Evolutionary conservation across 805 yeast species (phyloP), one percentile per base, ranked within the genome.

Genomic region (Lachancea meyersii): DNA sequence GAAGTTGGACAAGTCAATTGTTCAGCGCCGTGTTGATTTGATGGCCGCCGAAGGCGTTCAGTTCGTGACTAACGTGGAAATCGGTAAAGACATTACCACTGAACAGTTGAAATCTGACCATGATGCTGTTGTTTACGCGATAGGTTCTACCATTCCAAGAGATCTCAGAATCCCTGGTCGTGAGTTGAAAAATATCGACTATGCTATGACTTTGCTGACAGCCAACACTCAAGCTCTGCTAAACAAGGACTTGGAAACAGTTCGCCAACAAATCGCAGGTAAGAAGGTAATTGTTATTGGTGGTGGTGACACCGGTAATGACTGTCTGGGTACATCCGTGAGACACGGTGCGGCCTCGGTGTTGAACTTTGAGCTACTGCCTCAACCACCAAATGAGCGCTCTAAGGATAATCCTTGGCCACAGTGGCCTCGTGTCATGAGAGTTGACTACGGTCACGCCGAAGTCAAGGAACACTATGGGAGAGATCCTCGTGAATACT

Each of bases 291-390:
- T 91, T 58, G 97, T 91, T 43, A 91, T 91, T 72, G 98, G 98
- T 59, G 98, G 98, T 72, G 98, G 98, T 79, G 98, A 91, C 67
- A 91, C 97, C 27, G 98, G 98, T 78, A 91, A 91, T 63, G 98
- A 91, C 74, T 91, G 97, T 77, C 76, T 91, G 59, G 97, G 97
- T 68, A 91, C 98, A 34, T 78, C 96, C 18, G 89, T 93, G 30
- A 83, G 97, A 71, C 97, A 93, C 63, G 97, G 96, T 33, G 97
- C 97, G 49, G 80, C 85, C 63, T 84, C 95, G 8, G 96, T 93
- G 45, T 76, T 81, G 51, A 91, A 91, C 76, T 93, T 91, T 64
- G 98, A 91, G 71, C 75, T 91, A 63, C 73, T 91, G 55, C 98
- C 98, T 46, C 80, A 82, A 55, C 98, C 98, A 50, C 86, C 97